Conservation (phyloP, 2,329 filamentous ascomycete genomes). For the Colletotrichum chrysophilum region DNA sequence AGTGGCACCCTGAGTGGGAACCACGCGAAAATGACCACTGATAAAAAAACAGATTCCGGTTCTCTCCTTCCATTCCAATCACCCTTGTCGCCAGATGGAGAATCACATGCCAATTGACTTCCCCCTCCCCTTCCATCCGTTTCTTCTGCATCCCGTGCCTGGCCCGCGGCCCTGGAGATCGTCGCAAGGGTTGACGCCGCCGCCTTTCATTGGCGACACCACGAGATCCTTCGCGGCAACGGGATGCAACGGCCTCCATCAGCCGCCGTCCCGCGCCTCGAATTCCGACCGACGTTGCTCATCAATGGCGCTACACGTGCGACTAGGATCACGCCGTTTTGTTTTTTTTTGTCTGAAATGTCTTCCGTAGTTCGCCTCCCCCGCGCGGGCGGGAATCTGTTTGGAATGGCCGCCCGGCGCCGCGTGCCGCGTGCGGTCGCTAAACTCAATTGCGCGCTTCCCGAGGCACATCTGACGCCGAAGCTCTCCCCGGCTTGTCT, state of each 20-base stretch:
- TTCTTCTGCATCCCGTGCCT: neutral
- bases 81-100: neutral
- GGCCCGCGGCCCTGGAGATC: neutral
- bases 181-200: neutral
- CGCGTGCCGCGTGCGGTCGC: neutral
- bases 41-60: neutral
- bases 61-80: neutral
- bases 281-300: neutral
- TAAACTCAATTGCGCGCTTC: neutral
- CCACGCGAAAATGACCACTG: neutral
- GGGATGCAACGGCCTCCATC: neutral
- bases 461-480: neutral
- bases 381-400: neutral
- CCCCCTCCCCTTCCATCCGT: neutral
- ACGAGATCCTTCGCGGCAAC: neutral
- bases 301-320: neutral
- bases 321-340: neutral
- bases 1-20: conserved; percentile 1
- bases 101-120: conserved; percentile 11
- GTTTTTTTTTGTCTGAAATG: neutral
- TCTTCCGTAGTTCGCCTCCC: neutral
- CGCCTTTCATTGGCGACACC: neutral
- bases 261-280: neutral
- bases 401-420: neutral
- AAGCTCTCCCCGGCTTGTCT: neutral